Conservation (phyloP, 306 rosid species). For the Boehmeria nivea region DNA sequence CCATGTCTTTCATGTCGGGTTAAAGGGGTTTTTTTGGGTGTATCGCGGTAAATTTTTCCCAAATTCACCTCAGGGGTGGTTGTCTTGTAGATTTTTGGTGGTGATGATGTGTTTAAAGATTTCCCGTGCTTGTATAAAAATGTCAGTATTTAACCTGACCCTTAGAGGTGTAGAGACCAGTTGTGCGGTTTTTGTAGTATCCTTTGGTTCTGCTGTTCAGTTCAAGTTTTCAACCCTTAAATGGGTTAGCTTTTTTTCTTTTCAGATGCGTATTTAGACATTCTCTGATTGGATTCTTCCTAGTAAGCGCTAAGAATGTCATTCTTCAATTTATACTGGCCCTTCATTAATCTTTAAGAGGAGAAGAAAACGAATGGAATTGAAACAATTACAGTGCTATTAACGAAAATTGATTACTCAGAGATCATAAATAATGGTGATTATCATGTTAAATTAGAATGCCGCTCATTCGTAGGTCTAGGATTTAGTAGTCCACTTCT, state of each 20-base stretch:
- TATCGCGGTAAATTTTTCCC: background rate
- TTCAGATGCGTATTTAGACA: background rate
- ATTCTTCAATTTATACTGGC: too few species aligned
- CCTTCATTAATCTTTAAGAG: too few species aligned
- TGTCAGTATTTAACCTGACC: conserved; percentile 19
- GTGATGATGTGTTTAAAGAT: conserved; percentile 18
- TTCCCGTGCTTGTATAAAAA: conserved; percentile 42
- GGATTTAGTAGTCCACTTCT: too few species aligned
- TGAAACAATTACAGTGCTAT: too few species aligned
- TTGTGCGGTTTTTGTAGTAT: conserved; percentile 19
- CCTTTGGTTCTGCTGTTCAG: conserved; percentile 12
- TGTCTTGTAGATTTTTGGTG: conserved; percentile 4
- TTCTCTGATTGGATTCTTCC: too few species aligned
- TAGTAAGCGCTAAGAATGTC: too few species aligned
- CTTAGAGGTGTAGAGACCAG: conserved; percentile 32
- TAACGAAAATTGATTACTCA: too few species aligned
- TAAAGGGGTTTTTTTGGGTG: conserved; percentile 1
- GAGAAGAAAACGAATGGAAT: too few species aligned
- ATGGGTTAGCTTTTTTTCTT: conserved; percentile 5
- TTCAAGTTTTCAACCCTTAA: conserved; percentile 14
- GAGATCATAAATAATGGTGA: too few species aligned
- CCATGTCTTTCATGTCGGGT: conserved; percentile 64
- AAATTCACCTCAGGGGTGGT: background rate
- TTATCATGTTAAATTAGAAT: too few species aligned
- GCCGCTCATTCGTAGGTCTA: too few species aligned